Conservation (phyloP, 179 eudicot species). For the Patellifolia procumbens region DNA sequence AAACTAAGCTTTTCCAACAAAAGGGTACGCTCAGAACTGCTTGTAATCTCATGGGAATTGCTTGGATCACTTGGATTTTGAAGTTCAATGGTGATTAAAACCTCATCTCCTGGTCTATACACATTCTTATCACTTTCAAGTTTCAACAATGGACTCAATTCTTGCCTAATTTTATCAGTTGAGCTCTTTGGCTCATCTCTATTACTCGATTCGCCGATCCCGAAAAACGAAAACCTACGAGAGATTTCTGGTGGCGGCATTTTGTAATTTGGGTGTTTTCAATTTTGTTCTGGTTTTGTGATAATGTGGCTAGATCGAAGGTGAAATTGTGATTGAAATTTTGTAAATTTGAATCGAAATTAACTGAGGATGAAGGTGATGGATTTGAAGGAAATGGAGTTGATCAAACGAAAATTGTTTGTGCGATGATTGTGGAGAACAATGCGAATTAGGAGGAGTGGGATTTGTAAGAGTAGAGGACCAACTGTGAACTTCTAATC, state of each 20-base stretch:
- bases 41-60: slow-evolving; percentile 28
- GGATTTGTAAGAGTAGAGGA: not conserved
- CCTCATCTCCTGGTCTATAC: slow-evolving; percentile 85
- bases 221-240: slow-evolving; percentile 41
- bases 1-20: slow-evolving; percentile 67
- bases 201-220: slow-evolving; percentile 40
- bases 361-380: not conserved
- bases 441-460: not conserved
- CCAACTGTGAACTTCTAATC: not conserved
- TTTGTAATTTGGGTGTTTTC: not conserved
- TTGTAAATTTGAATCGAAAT: not conserved
- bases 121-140: slow-evolving; percentile 63
- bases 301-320: not conserved
- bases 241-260: slow-evolving; percentile 31
- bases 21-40: slow-evolving; percentile 39
- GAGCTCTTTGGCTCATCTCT: slow-evolving; percentile 24
- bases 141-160: slow-evolving; percentile 43
- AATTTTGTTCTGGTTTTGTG: not conserved
- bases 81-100: slow-evolving; percentile 59
- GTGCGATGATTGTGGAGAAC: not conserved
- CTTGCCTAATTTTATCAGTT: slow-evolving; percentile 21
- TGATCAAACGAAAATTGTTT: not conserved
- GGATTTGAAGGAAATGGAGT: too few relatives aligned
- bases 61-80: slow-evolving; percentile 36
- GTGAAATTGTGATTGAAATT: not conserved